Base-by-base conservation (phyloP, 2,329 filamentous ascomycete genomes). In the Bipolaris gigantea region DNA sequence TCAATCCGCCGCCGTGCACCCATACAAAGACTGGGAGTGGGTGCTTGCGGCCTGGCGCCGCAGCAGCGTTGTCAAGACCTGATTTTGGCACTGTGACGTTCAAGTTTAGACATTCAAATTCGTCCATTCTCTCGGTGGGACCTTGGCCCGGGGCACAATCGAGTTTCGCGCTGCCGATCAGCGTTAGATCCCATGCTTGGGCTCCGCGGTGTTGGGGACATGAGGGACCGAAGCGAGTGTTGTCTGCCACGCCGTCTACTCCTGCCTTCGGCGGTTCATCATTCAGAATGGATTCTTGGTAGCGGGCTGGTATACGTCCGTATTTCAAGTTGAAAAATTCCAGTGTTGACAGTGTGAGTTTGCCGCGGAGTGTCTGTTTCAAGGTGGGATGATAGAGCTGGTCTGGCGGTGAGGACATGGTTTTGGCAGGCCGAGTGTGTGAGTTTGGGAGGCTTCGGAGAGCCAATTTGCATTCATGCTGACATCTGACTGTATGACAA, bases 1-100 rank as follows among this genome's bases (percentile, higher is more conserved):
- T 69, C 33, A 81, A 75, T 0, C 77, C 81, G n/a, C 82, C 81
- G 1, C 82, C 81, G 53, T 84, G 80, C 3, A 84, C 75, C 62
- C 80, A 82, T 1, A 80, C 73, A 23, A 83, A 72, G 0, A 84
- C 81, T 0, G 81, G 82, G 4, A 83, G 67, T 25, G 23, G 33
- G 38, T 27, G 25, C 25, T 10, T 11, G 25, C 55, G 50, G 19
- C 15, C n/a, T 18, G 15, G 18, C 10, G 15, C 30, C 47, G 35
- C 9, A 36, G 15, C 30, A 9, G 18, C 13, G 13, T 30, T 30
- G 16, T 16, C 15, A 10, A 43, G 10, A 13, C 44, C 35, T 36
- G 39, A 9, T 18, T 58, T 67, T 0, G 74, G 74, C 15, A 73
- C 66, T 0, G 67, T 73, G 19, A 75, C 62, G 36, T 66, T 66